These are phyloP conservation scores for Neopestalotiopsis rosae DNA, from an alignment of 2,329 filamentous ascomycete species.

Conservation along the genomic window DNA sequence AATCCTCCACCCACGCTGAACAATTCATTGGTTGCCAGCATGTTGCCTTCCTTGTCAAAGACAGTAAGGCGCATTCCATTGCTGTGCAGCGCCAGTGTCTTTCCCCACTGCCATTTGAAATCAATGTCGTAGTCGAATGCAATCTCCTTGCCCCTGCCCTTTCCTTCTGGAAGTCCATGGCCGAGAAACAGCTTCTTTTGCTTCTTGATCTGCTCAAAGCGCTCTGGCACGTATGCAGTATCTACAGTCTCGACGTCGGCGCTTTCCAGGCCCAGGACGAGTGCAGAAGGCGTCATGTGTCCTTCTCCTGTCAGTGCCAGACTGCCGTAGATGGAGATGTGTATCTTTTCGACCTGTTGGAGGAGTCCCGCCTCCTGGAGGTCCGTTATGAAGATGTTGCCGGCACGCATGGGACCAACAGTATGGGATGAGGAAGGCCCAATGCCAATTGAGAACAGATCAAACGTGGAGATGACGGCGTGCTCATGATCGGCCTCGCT, in stretches of 20 bases:
- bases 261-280: conserved; percentile 55
- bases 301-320: conserved; percentile 56
- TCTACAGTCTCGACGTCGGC: conserved; percentile 56
- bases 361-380: conserved; percentile 51
- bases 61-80: conserved; percentile 59
- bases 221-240: conserved; percentile 51
- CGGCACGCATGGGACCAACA: conserved; percentile 57
- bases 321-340: conserved; percentile 54
- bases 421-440: conserved; percentile 58
- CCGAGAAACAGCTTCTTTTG: conserved; percentile 50
- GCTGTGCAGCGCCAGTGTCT: conserved; percentile 56
- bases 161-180: conserved; percentile 42
- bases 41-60: conserved; percentile 50
- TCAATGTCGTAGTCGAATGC: conserved; percentile 54
- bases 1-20: conserved; percentile 60
- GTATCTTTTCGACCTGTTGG: conserved; percentile 51
- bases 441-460: conserved; percentile 58
- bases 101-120: conserved; percentile 57
- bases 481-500: conserved; percentile 56
- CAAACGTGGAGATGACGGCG: conserved; percentile 57
- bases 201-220: conserved; percentile 52
- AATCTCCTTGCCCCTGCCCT: conserved; percentile 49
- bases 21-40: conserved; percentile 54
- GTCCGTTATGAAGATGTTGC: conserved; percentile 56
- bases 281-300: conserved; percentile 56